A percentile compares a stretch with the other conserved stretches of the same genome.
phyloP scores from a whole-genome alignment of 176 grass and related monocot genomes.

The Tuctoria greenei region DNA sequence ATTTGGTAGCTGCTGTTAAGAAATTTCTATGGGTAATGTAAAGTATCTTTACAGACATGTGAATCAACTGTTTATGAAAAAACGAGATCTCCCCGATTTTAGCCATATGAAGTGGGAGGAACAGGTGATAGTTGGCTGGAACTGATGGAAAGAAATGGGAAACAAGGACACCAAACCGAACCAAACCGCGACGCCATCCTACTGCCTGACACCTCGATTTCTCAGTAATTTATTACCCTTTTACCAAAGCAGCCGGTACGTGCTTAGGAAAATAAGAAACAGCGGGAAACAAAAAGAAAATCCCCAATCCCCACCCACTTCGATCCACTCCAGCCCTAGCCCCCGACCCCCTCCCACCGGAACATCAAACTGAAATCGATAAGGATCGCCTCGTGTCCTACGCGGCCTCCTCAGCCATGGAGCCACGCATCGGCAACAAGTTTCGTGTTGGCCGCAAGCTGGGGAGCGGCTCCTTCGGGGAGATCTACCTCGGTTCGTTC shows the following conservation, averaged over 20 bases:
- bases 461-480: conserved; percentile 75
- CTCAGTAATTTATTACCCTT: conserved; percentile 31
- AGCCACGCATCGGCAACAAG: conserved; percentile 79
- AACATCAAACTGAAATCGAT: conserved; percentile 16
- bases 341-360: not conserved
- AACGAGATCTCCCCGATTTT: not conserved
- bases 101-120: not conserved
- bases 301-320: conserved; percentile 26
- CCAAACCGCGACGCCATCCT: conserved; percentile 22
- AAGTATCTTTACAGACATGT: too few species aligned
- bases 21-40: too few species aligned
- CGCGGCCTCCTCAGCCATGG: conserved; percentile 35
- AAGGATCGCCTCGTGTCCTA: not conserved
- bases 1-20: too few species aligned
- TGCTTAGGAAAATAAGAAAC: conserved; percentile 17
- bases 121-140: not conserved
- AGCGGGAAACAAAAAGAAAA: not conserved
- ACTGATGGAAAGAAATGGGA: not conserved
- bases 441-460: conserved; percentile 77
- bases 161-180: not conserved
- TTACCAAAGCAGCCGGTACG: not conserved
- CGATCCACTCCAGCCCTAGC: conserved; percentile 40
- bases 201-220: conserved; percentile 10
- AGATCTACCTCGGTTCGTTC: conserved; percentile 66
- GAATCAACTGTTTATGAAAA: too few species aligned